Base-by-base conservation (phyloP, 345 rosid species). In the Eucalyptus pumila region DNA sequence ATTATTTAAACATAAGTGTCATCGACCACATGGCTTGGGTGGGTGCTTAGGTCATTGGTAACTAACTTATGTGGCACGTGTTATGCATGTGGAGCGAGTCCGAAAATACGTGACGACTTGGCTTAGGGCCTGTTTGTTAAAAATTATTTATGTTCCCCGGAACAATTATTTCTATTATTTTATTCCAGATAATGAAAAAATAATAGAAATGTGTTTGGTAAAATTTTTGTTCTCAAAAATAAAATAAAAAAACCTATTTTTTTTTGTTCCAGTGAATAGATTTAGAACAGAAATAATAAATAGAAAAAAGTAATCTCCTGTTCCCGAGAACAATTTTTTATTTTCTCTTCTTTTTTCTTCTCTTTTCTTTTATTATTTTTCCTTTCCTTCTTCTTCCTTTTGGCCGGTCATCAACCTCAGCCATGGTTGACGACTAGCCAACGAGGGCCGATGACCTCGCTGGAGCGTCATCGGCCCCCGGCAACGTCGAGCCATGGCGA, bases 401-500 rank as follows among this genome's bases (percentile, higher is more conserved):
- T 52, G 58, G 26, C 11, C 0, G 0, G 26, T 52, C 11, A 4
- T 8, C 5, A 5, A 52, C 58, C 11, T 52, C 0, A 11, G 26
- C 11, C 26, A 52, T 52, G 58, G 58, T 9, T 1, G 0, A 52
- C 1, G 1, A 52, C 2, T 4, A 0, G 24, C 11, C 0, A 1
- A 19, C 5, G 26, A 52, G 24, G 58, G 58, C 11, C 2, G 0
- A 1, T 1, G 2, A 52, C 26, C 58, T 52, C 0, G 4, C 1
- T 4, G 2, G 58, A 52, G 58, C 2, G 0, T 52, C 58, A 8
- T 3, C 0, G 11, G 26, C 24, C 26, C 56, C 11, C 4, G 0
- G 2, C 1, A 1, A 21, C 2, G 1, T 8, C 2, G 5, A 52
- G 11, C 58, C 58, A 52, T 52, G 58, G 58, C 1, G 4, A 52